Percentiles rank a stretch among this genome's conserved stretches.
Conservation (phyloP, 225 moss, liverwort and hornwort genomes). For the Rhytidiadelphus loreus region DNA sequence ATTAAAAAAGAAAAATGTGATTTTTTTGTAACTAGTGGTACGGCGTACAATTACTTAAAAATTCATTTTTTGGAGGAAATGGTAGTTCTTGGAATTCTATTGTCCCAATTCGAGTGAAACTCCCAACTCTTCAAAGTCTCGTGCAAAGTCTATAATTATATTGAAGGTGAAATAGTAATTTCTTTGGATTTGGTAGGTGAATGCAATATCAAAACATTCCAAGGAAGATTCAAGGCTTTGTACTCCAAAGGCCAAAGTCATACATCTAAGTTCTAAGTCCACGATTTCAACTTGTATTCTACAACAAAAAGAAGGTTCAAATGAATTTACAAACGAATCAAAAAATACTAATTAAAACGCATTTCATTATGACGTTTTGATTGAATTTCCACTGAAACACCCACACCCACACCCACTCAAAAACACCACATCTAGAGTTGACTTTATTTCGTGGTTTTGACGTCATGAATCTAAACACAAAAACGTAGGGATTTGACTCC, state of each 20-base stretch:
- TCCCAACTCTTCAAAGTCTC: no score
- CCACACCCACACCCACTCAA: no score
- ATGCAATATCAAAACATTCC: not conserved
- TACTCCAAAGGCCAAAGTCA: not conserved
- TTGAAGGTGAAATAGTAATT: not conserved
- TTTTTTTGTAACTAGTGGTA: not conserved
- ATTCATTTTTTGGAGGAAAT: rapidly evolving
- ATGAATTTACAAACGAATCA: no score
- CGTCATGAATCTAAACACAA: no score
- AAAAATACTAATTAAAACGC: not conserved
- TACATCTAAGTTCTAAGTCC: not conserved
- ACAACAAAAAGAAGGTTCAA: not conserved
- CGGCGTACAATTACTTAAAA: no score
- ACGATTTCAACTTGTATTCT: no score
- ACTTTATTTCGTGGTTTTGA: not conserved
- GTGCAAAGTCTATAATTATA: no score
- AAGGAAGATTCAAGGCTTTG: rapidly evolving
- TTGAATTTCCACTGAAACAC: not conserved
- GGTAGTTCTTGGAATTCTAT: not conserved
- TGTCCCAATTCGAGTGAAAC: not conserved
- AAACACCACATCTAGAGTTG: no score
- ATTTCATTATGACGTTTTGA: not conserved
- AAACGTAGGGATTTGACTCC: no score
- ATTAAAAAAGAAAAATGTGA: not conserved
- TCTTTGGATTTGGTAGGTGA: no score